Percentiles rank a stretch among this genome's conserved stretches.
Conservation (phyloP, 805 yeast species). For the Ogataea wickerhamii region DNA sequence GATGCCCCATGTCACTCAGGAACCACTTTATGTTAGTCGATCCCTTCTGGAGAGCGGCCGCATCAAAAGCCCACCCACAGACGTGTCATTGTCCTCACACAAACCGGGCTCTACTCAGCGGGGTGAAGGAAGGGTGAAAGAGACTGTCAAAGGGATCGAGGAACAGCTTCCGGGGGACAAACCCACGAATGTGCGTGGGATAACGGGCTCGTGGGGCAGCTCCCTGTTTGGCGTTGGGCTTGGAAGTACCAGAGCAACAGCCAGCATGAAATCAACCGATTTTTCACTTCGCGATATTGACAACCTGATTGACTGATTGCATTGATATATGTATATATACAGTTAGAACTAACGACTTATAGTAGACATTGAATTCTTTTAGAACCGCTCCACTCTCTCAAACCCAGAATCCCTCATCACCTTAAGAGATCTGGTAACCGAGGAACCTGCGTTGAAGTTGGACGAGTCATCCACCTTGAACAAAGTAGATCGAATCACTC, state of each 20-base stretch:
- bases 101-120: too few species aligned
- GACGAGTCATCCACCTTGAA: slow-evolving; percentile 57
- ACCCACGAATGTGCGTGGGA: too few species aligned
- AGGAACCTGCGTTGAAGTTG: slow-evolving; percentile 52
- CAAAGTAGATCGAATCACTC: slow-evolving; percentile 77
- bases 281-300: slow-evolving; percentile 19
- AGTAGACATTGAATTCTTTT: too few species aligned
- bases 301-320: slow-evolving; percentile 17
- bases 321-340: slow-evolving; percentile 3
- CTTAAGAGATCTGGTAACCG: slow-evolving; percentile 45
- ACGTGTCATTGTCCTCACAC: too few species aligned
- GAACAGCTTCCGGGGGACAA: too few species aligned
- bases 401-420: slow-evolving; percentile 21
- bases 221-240: too few species aligned
- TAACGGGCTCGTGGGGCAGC: too few species aligned
- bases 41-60: background rate
- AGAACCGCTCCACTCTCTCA: slow-evolving; percentile 13
- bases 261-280: too few species aligned
- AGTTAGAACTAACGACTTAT: background rate
- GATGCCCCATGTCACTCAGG: slow-evolving; percentile 20
- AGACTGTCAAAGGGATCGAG: too few species aligned
- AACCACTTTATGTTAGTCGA: slow-evolving; percentile 26
- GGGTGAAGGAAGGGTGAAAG: too few species aligned
- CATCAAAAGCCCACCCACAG: too few species aligned
- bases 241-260: too few species aligned